A percentile compares a stretch with the other conserved stretches of the same genome.
Conservation (phyloP, 139 green algal genomes). For the Edaphochlamys debaryana region DNA sequence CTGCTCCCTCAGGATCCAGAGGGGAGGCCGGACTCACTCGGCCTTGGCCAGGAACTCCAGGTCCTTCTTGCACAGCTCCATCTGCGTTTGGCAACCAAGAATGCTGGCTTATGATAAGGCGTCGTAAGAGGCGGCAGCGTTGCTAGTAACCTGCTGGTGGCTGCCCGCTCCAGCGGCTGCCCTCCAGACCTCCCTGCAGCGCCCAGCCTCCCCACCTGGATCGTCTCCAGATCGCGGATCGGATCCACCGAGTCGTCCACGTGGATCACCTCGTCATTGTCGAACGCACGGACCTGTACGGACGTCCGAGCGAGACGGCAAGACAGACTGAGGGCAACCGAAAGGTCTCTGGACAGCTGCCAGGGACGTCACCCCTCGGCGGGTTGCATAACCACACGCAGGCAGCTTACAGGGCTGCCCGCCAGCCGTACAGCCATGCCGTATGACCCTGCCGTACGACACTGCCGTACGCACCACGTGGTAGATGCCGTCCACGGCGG, state of each 20-base stretch:
- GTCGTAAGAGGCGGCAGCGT: background rate
- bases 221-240: constrained; percentile 93
- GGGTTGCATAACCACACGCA: no score
- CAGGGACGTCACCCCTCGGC: no score
- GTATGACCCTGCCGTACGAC: no score
- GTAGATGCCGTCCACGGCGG: constrained; percentile 94
- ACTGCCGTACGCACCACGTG: constrained; percentile 75
- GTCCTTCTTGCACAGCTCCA: constrained; percentile 79
- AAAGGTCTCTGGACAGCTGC: no score
- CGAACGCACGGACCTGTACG: constrained; percentile 78
- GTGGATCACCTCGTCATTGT: constrained; percentile 70
- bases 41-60: constrained; percentile 66
- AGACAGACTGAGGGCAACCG: background rate
- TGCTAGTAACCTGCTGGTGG: no score
- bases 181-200: no score
- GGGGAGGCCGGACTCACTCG: no score
- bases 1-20: no score
- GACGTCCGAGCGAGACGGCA: background rate
- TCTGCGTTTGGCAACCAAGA: constrained; percentile 7
- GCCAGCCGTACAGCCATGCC: no score
- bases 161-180: no score
- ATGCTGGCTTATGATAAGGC: background rate
- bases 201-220: no score
- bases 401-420: no score
- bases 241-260: constrained; percentile 91